Percentiles rank a stretch among this genome's conserved stretches.
phyloP scores from a whole-genome alignment of 495 filamentous ascomycete genomes.

The Xylaria bambusicola region DNA sequence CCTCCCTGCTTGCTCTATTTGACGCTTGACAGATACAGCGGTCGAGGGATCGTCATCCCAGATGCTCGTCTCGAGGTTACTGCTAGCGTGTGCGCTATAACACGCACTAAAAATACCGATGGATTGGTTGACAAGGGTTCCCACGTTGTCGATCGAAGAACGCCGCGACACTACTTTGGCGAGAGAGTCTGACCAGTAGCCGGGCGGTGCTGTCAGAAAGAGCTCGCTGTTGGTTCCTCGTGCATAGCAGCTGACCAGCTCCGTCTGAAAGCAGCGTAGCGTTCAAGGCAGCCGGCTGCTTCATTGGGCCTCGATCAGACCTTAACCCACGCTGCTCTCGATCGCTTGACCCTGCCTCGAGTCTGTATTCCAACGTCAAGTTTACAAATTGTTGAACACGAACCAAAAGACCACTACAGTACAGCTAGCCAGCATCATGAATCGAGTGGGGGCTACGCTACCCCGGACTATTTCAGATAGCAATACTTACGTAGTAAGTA shows the following conservation, averaged over 20 bases:
- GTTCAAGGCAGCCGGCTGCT: background rate
- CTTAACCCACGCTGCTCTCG: no score
- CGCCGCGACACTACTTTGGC: background rate
- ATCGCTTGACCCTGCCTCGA: background rate
- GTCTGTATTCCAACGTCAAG: background rate
- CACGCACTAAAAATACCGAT: slow-evolving; percentile 15
- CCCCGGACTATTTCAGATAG: no score
- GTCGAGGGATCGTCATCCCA: background rate
- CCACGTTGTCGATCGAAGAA: slow-evolving; percentile 17
- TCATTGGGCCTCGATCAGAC: no score
- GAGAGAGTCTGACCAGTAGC: background rate
- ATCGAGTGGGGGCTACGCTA: no score
- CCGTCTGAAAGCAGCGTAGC: background rate
- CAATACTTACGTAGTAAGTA: no score
- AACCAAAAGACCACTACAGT: background rate
- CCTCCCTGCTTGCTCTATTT: no score
- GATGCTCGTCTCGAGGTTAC: background rate
- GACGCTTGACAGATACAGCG: no score
- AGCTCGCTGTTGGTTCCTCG: background rate
- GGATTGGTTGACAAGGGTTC: slow-evolving; percentile 10
- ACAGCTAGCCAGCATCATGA: no score
- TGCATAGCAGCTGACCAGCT: background rate
- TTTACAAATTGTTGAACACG: background rate
- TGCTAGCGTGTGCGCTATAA: background rate
- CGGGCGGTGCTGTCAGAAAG: background rate